Base-by-base conservation (phyloP, 2,329 filamentous ascomycete genomes). In the Cordyceps militaris region DNA sequence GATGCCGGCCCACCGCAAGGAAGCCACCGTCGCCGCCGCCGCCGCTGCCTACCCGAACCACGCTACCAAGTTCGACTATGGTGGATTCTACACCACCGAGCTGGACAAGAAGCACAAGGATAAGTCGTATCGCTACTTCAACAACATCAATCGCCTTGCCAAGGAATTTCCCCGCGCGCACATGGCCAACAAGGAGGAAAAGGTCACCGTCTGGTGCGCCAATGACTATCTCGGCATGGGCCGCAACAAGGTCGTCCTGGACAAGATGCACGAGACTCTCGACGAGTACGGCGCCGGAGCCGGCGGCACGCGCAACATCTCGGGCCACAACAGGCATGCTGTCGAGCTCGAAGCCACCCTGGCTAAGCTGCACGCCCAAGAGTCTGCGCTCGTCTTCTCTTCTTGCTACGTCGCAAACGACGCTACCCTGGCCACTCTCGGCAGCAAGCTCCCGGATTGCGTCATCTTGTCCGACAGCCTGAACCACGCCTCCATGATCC, bases 211-310 rank as follows among this genome's bases (percentile, higher is more conserved):
- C 24, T 99, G 94, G 94, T 99, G 94, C 79, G 95, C 93, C 70
- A 99, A 99, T 69, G 94, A 99, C 73, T 99, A 99, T 72, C 84
- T 99, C 19, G 94, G 94, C 65, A 99, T 99, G 94, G 93, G 94
- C 46, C 84, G 91, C 66, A 97, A 97, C 74, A 82, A 84, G 13
- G 80, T 89, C 52, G 94, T 99, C 11, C 76, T 99, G 67, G 85
- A 89, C 71, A 84, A 84, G 58, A 99, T 99, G 94, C 93, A 99
- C 71, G 83, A 94, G 70, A 97, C 93, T 3, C 77, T 99, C 46
- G 92, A 99, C 65, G 90, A 86, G 69, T 99, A 99, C 67, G 94
- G 94, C 60, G 91, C 94, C 34, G 94, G 94, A 59, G 94, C 94
- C 34, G 94, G 94, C 61, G 94, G 94, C 57, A 99, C 94, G 52